A percentile compares a stretch with the other conserved stretches of the same genome.
Evolutionary conservation across 129 eudicot species (phyloP).

Genomic region (Tagetes erecta): DNA sequence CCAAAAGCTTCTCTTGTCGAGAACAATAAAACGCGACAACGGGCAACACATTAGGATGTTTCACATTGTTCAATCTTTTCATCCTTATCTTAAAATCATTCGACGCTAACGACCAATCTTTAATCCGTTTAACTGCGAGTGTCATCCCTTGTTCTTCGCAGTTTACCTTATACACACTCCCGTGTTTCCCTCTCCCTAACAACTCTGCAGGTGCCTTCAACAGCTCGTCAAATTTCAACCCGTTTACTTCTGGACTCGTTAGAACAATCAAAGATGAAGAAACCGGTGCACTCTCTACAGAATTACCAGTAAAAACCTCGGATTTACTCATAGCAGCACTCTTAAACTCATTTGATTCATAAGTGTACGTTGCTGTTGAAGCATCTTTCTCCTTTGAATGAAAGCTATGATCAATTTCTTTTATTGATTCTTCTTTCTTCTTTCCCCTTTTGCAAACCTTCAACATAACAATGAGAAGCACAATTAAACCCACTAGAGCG

Average conservation of each 20-base stretch:
- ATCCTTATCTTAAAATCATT: slow-evolving; percentile 61
- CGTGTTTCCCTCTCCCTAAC: slow-evolving; percentile 72
- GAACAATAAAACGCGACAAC: slow-evolving; percentile 67
- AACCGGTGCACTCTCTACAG: slow-evolving; percentile 39
- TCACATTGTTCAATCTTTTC: slow-evolving; percentile 56
- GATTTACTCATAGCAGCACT: slow-evolving; percentile 36
- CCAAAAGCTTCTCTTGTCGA: slow-evolving; percentile 74
- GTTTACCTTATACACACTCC: slow-evolving; percentile 72
- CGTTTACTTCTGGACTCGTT: slow-evolving; percentile 63
- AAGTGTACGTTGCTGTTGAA: slow-evolving; percentile 31
- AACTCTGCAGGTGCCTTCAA: slow-evolving; percentile 78
- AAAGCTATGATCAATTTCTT: slow-evolving; percentile 24
- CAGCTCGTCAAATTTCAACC: slow-evolving; percentile 61
- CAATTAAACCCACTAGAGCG: slow-evolving; percentile 41
- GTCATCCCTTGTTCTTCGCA: slow-evolving; percentile 48
- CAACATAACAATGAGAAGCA: slow-evolving; percentile 35
- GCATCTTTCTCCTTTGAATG: slow-evolving; percentile 31
- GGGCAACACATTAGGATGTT: slow-evolving; percentile 66
- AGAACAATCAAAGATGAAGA: slow-evolving; percentile 54
- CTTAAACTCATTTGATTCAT: slow-evolving; percentile 38
- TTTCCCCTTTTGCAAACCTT: slow-evolving; percentile 45
- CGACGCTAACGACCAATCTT: slow-evolving; percentile 49
- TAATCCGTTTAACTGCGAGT: slow-evolving; percentile 71
- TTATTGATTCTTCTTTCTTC: slow-evolving; percentile 28
- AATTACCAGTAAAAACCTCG: slow-evolving; percentile 34